Conservation (phyloP, 768 basidiomycete species). For the Cystofilobasidium ferigula region DNA sequence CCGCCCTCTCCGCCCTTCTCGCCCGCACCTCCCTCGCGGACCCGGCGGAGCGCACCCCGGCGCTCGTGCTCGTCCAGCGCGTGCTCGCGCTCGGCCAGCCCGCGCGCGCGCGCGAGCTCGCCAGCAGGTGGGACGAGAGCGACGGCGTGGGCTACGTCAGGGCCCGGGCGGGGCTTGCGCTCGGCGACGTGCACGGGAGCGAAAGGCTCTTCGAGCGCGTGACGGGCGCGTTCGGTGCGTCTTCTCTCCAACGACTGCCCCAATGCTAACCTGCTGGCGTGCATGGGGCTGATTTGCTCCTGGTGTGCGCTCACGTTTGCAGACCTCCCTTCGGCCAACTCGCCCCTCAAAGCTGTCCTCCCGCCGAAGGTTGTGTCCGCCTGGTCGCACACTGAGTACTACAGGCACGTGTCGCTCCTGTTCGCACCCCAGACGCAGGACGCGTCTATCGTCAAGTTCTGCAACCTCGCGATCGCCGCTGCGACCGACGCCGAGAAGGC, state of each 20-base stretch:
- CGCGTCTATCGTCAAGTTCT: constrained; percentile 59
- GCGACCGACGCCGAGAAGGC: not conserved
- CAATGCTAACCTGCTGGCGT: not conserved
- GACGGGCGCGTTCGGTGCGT: constrained; percentile 24
- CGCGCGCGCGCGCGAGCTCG: constrained; percentile 23
- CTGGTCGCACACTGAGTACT: constrained; percentile 54
- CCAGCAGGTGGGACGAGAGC: constrained; percentile 14
- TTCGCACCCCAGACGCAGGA: constrained; percentile 54
- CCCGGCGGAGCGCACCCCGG: not conserved
- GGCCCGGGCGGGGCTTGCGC: constrained; percentile 25
- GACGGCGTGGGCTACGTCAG: constrained; percentile 25
- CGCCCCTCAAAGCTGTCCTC: constrained; percentile 34
- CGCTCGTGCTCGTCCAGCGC: constrained; percentile 4
- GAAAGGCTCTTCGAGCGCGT: constrained; percentile 23
- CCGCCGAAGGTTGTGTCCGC: not conserved
- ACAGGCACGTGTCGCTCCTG: constrained; percentile 61
- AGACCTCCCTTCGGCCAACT: constrained; percentile 47
- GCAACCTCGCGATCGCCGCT: constrained; percentile 66
- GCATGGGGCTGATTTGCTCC: not conserved
- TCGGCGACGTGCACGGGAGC: constrained; percentile 26
- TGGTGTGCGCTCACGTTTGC: constrained; percentile 37
- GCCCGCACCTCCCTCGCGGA: not conserved
- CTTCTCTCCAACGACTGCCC: not conserved
- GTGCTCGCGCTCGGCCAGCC: constrained; percentile 6
- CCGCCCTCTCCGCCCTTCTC: not conserved